Evolutionary conservation across 2,329 filamentous ascomycete genomes (phyloP), one percentile per base, ranked within the genome.

Genomic region (Lachnellula subtilissima): DNA sequence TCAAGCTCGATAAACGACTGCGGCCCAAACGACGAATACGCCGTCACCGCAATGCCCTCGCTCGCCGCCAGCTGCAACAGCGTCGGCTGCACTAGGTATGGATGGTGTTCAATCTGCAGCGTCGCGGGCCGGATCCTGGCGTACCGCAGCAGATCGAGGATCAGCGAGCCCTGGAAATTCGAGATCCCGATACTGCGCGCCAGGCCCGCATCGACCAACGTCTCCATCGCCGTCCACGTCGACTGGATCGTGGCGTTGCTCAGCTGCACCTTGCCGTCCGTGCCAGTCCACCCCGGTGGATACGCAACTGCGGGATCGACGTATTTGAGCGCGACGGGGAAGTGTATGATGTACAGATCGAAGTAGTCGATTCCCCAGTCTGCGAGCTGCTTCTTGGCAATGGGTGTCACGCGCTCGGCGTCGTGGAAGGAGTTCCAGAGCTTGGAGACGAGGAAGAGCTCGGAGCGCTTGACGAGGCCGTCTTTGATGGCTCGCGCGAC

Each of bases 351-450:
- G 82, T 86, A 96, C 63, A 95, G 83, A 73, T 96, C 91, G 73
- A 96, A 92, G 79, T 95, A 95, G 68, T 92, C 90, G 59, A 95
- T 72, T 61, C 87, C 86, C 85, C 89, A 93, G 78, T 93, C 88
- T 64, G 84, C 81, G 60, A 92, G 84, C 75, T 92, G 88, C 70
- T 86, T 86, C 73, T 83, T 83, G 73, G 78, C 81, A 70, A 94
- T 91, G 56, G 85, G 85, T 74, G 87, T 84, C 60, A 93, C 89
- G 65, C 82, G 81, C 65, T 93, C 86, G 65, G 79, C 80, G 68
- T 93, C 87, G 78, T 96, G 90, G 83, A 91, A 96, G 64, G 86
- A 86, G 78, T 93, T 91, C 91, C 91, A 96, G 56, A 96, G 86
- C 80, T 96, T 96, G 74, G 87, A 91, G 62, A 92, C 88, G 70